Percentiles rank a stretch among this genome's conserved stretches.
Evolutionary conservation across 2,329 filamentous ascomycete species (phyloP).

Genomic region (Colletotrichum sp.): DNA sequence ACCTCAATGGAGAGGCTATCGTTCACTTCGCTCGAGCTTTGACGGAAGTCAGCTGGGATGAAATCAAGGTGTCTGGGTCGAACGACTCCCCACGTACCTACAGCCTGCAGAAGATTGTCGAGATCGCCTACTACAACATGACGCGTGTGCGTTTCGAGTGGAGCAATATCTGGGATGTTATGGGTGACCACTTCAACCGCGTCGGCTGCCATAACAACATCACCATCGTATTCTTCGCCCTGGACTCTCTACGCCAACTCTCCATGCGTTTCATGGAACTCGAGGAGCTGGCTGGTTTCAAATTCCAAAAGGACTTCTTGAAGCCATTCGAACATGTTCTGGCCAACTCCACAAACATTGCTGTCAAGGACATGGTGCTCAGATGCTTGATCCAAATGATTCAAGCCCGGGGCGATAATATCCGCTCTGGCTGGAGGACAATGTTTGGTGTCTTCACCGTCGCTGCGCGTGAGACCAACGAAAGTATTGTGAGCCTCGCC

Average conservation of each 20-base stretch:
- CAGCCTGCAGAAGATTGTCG: slow-evolving; percentile 96
- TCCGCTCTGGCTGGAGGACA: slow-evolving; percentile 96
- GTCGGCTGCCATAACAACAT: slow-evolving; percentile 98
- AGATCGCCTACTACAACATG: slow-evolving; percentile 99
- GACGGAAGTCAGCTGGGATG: slow-evolving; percentile 97
- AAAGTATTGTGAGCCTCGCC: slow-evolving; percentile 94
- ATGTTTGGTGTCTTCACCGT: slow-evolving; percentile 99
- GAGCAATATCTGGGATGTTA: slow-evolving; percentile 95
- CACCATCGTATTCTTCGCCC: slow-evolving; percentile 94
- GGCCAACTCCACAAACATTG: slow-evolving; percentile 86
- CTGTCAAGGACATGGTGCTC: slow-evolving; percentile 97
- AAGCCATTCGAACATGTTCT: slow-evolving; percentile 99
- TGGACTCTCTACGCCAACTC: slow-evolving; percentile 92
- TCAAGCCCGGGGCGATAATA: slow-evolving; percentile 93
- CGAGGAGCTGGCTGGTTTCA: slow-evolving; percentile 96
- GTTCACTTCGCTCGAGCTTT: slow-evolving; percentile 92
- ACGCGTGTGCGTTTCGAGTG: slow-evolving; percentile 97
- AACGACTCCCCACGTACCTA: slow-evolving; percentile 96
- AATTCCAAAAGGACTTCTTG: slow-evolving; percentile 99
- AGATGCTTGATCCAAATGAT: slow-evolving; percentile 99
- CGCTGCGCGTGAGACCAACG: slow-evolving; percentile 89
- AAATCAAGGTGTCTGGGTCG: slow-evolving; percentile 95
- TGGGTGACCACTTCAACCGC: slow-evolving; percentile 98
- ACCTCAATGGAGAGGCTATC: slow-evolving; percentile 91
- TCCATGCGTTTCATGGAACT: slow-evolving; percentile 99